A percentile compares a stretch with the other conserved stretches of the same genome.
Evolutionary conservation across 768 basidiomycete genomes (phyloP).

Genomic region (Kwoniella dendrophila): DNA sequence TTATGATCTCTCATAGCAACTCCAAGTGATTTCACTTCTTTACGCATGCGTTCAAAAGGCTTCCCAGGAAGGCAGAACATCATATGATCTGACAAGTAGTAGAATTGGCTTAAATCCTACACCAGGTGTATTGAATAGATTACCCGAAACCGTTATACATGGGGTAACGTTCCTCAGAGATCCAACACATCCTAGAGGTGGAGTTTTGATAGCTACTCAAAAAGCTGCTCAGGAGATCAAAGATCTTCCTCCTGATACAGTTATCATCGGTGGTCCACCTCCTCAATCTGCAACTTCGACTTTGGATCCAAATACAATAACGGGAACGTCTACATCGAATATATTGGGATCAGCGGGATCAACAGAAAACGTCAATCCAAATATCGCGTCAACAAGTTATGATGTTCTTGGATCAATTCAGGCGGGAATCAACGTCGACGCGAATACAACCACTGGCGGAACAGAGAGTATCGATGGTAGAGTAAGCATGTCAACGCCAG

Average conservation of each 20-base stretch:
- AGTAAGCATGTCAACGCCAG: constrained; percentile 23
- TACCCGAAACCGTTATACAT: constrained; percentile 27
- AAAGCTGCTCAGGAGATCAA: constrained; percentile 30
- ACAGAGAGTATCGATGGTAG: constrained; percentile 7
- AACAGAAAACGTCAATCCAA: background rate
- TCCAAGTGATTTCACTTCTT: constrained; percentile 16
- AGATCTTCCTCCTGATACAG: constrained; percentile 29
- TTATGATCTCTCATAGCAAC: constrained; percentile 5
- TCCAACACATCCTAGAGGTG: constrained; percentile 25
- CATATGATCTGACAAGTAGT: constrained; percentile 12
- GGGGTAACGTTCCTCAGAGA: constrained; percentile 31
- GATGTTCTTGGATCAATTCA: background rate
- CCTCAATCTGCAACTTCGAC: too few relatives aligned
- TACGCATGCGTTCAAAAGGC: constrained; percentile 13
- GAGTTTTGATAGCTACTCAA: constrained; percentile 28
- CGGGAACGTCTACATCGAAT: too few relatives aligned
- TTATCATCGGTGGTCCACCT: constrained; percentile 28
- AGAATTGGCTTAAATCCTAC: constrained; percentile 26
- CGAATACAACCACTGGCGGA: background rate
- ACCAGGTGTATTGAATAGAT: constrained; percentile 25
- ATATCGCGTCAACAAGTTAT: background rate
- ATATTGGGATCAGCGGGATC: too few relatives aligned
- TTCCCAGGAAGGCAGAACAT: constrained; percentile 7
- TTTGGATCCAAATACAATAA: too few relatives aligned
- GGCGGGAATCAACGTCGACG: background rate